phyloP scores from a whole-genome alignment of 140 eudicot species.

The Erigeron philadelphicus region DNA sequence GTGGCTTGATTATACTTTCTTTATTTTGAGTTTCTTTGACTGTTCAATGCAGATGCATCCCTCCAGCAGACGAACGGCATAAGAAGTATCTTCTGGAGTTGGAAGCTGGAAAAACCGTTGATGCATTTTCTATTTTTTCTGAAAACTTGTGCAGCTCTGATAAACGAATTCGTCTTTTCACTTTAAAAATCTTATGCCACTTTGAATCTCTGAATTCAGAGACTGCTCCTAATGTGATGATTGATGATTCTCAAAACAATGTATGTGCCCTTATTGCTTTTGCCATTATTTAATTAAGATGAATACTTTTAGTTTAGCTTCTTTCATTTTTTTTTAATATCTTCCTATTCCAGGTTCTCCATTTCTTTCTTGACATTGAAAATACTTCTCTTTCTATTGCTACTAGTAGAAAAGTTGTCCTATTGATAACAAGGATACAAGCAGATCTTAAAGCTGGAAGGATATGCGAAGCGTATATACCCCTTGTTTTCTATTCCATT shows the following conservation, averaged over 20 bases:
- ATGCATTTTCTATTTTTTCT: slow-evolving; percentile 54
- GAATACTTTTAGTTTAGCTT: neutral
- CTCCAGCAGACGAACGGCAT: slow-evolving; percentile 19
- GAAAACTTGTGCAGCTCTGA: slow-evolving; percentile 61
- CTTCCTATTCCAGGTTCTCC: slow-evolving; percentile 53
- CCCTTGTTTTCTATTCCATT: slow-evolving; percentile 51
- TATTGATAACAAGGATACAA: slow-evolving; percentile 67
- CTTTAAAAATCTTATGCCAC: slow-evolving; percentile 76
- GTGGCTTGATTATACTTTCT: neutral
- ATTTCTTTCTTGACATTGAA: slow-evolving; percentile 60
- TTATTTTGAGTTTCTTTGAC: slow-evolving; percentile 13
- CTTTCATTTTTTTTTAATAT: slow-evolving; percentile 6
- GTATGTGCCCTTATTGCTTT: slow-evolving; percentile 33
- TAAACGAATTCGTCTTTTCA: slow-evolving; percentile 57
- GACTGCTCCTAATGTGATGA: slow-evolving; percentile 14
- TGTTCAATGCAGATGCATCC: slow-evolving; percentile 42
- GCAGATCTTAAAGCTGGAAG: slow-evolving; percentile 49
- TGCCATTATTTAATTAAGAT: slow-evolving; percentile 6
- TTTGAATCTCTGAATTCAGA: slow-evolving; percentile 43
- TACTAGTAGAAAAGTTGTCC: slow-evolving; percentile 59
- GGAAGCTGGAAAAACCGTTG: slow-evolving; percentile 37
- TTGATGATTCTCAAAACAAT: slow-evolving; percentile 34
- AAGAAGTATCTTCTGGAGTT: slow-evolving; percentile 43
- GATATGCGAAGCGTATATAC: slow-evolving; percentile 42
- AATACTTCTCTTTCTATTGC: slow-evolving; percentile 57